Base-by-base conservation (phyloP, 2,329 filamentous ascomycete genomes). In the Kalaharituber pfeilii region DNA sequence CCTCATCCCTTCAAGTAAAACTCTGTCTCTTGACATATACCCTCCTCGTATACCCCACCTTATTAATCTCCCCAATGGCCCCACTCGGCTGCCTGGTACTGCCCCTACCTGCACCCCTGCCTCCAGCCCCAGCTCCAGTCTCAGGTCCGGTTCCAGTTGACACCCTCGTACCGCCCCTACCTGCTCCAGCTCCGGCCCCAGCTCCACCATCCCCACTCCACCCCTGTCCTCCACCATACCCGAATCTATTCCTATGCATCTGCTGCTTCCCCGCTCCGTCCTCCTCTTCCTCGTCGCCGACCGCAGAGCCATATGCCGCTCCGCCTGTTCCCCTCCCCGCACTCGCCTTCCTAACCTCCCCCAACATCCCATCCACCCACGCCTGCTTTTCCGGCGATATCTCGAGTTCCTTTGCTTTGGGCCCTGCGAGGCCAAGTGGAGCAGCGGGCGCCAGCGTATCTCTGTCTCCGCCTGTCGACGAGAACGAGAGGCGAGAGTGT, bases 321-420 rank as follows among this genome's bases (percentile, higher is more conserved):
- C 52, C 52, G 39, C 53, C 53, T 13, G 33, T 13, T 22, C n/a
- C 5, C 18, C 11, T 22, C 24, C 25, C n/a, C 54, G 76, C 76
- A 64, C 81, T 84, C 57, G 79, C 82, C 49, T 80, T 74, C 56
- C 82, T 77, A 39, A 87, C 85, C 65, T 85, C 82, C 64, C 85
- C 82, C 69, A 86, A 82, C 71, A 91, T 82, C 58, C 80, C 84
- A 67, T 88, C 82, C 8, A 91, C 82, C 85, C 85, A 91, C 36
- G 81, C 79, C 55, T 79, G 74, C 64, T 82, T 85, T 67, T 87
- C 81, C 53, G 81, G 79, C 54, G 79, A 84, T 69, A 79, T 83
- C 65, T 74, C 76, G 6, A 45, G 36, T 13, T 18, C 28, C 44
- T 78, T 82, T 30, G 75, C 73, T 49, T 75, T 78, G 1, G 83